Conservation (phyloP, 306 rosid genomes). For the Gillenia trifoliata region DNA sequence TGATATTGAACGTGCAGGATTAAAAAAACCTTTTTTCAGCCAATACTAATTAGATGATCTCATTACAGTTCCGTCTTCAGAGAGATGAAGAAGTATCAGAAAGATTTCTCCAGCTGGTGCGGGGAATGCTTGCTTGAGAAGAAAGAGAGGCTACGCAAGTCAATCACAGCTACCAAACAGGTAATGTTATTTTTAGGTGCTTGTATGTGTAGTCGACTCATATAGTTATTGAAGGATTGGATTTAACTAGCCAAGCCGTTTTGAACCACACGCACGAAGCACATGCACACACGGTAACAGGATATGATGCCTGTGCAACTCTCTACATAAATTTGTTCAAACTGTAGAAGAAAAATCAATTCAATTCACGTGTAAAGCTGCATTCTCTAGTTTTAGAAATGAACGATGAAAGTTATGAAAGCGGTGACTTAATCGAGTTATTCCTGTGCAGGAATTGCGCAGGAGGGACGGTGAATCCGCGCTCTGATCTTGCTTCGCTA, state of each 20-base stretch:
- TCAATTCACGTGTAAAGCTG: not conserved
- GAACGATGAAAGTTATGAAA: conserved; percentile 9
- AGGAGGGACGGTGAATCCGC: conserved; percentile 46
- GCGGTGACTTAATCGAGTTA: conserved; percentile 2
- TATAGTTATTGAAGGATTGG: not conserved
- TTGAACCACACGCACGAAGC: not conserved
- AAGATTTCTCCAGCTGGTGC: conserved; percentile 69
- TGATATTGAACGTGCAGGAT: not conserved
- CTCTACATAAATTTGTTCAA: not conserved
- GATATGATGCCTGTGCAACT: not conserved
- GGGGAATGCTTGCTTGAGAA: conserved; percentile 78
- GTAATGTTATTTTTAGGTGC: conserved; percentile 25
- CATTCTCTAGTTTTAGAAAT: conserved; percentile 1
- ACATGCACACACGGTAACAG: not conserved
- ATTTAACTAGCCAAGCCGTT: not conserved
- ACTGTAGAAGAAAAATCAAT: not conserved
- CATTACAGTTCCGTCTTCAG: conserved; percentile 60
- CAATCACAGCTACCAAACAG: conserved; percentile 57
- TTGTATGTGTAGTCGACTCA: not conserved
- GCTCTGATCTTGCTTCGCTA: conserved; percentile 27
- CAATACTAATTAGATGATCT: conserved; percentile 13
- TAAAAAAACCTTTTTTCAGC: not conserved
- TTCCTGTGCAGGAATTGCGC: conserved; percentile 56
- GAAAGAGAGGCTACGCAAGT: conserved; percentile 51
- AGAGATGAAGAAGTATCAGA: conserved; percentile 69